Conservation (phyloP, 805 yeast species). For the Candida sakaeoensis region DNA sequence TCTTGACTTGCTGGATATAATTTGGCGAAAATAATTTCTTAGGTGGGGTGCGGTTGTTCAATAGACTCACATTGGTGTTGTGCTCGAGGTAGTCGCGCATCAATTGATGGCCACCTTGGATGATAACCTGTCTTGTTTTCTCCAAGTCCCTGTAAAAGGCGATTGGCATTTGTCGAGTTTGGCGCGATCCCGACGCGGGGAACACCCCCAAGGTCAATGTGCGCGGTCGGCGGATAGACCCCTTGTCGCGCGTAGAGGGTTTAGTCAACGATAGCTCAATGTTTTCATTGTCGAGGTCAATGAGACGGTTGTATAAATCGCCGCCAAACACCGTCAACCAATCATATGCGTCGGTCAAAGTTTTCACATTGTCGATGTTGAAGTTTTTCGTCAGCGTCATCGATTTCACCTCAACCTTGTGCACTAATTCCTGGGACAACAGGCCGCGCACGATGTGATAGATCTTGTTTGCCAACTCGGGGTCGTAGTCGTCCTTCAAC, state of each 20-base stretch:
- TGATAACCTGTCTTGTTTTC: constrained; percentile 27
- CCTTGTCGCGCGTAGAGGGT: constrained; percentile 18
- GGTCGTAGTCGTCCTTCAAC: constrained; percentile 31
- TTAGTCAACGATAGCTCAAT: constrained; percentile 23
- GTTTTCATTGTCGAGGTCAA: constrained; percentile 71
- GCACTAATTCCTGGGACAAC: constrained; percentile 48
- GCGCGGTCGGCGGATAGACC: constrained; percentile 46
- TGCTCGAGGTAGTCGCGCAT: constrained; percentile 37
- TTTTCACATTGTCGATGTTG: constrained; percentile 49
- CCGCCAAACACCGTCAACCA: constrained; percentile 86
- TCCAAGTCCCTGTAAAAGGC: constrained; percentile 34
- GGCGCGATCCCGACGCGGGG: constrained; percentile 18
- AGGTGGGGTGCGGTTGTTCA: constrained; percentile 19
- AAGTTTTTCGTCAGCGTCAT: constrained; percentile 90
- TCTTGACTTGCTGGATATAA: constrained; percentile 17
- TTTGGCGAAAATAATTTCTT: constrained; percentile 15
- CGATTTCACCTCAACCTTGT: constrained; percentile 65
- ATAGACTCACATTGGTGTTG: constrained; percentile 16
- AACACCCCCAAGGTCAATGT: constrained; percentile 44
- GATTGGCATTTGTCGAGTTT: constrained; percentile 42
- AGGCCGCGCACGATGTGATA: constrained; percentile 65
- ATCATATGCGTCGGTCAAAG: constrained; percentile 53
- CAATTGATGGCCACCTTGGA: constrained; percentile 31
- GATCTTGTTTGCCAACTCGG: constrained; percentile 50
- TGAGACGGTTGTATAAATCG: constrained; percentile 66